Evolutionary conservation across 1,284 basidiomycete genomes (phyloP), one percentile per base, ranked within the genome.

Genomic region (Coniferiporia sulphurascens): DNA sequence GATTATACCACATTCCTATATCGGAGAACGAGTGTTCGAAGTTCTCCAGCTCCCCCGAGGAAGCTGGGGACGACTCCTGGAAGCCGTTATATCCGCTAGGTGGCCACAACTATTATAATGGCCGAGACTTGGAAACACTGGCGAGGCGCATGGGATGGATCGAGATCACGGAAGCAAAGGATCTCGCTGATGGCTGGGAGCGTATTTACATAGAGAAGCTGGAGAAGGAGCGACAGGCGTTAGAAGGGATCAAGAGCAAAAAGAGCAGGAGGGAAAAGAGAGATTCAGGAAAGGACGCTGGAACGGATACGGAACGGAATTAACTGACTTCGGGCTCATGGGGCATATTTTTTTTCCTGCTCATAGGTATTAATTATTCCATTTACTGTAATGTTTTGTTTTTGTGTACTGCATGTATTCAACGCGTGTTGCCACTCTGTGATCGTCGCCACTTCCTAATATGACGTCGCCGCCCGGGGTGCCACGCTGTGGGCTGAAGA

Each of bases 71-170:
- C 9, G 32, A 3, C 4, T 55, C 57, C 9, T 38, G 52, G 21
- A 15, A 43, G 3, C 58, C 58, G 3, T 48, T 63, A 8, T 55
- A 64, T 51, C 79, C 81, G n/a, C 70, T 72, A 32, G 82, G 81
- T 10, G 82, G 82, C 5, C 82, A 85, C 67, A 83, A 83, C 64
- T 84, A 84, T 65, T 84, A 83, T 67, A 80, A 78, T 59, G 74
- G 74, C 19, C 73, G 80, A 38, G 77, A 82, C 63, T 69, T 80
- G 62, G 81, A 84, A 65, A 71, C 71, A 50, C 67, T 78, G 12
- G 45, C 70, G 12, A 72, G 77, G 13, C 72, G 78, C 17, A 46
- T 55, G 43, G 34, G n/a, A 22, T 52, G 50, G 50, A 52, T 52
- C 19, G 32, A n/a, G 1, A 35, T 9, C 6, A 7, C 50, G n/a